phyloP scores from a whole-genome alignment of 1,139 yeast genomes.

The Geotrichum restrictum region DNA sequence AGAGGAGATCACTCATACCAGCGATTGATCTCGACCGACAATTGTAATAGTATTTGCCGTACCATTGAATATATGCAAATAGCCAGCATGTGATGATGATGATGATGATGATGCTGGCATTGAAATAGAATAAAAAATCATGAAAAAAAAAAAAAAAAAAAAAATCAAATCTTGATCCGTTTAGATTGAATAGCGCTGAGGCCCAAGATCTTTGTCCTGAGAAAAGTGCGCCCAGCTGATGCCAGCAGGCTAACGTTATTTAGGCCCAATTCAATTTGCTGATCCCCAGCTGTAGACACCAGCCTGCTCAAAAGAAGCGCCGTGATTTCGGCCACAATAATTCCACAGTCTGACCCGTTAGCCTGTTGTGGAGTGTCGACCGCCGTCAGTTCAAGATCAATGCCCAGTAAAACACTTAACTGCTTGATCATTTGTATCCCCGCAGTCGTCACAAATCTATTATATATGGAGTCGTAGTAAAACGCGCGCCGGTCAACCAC shows the following conservation, averaged over 20 bases:
- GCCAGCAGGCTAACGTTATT: constrained; percentile 41
- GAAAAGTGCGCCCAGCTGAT: constrained; percentile 45
- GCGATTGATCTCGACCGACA: no score
- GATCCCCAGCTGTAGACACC: constrained; percentile 29
- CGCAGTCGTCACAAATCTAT: constrained; percentile 40
- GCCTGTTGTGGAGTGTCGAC: constrained; percentile 65
- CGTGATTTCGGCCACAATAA: constrained; percentile 54
- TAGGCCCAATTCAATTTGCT: constrained; percentile 36
- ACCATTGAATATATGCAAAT: no score
- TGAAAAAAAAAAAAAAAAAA: no score
- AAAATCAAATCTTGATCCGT: constrained; percentile 1
- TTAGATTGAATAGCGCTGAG: constrained; percentile 18
- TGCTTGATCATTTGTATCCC: constrained; percentile 34
- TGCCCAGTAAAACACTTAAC: constrained; percentile 35
- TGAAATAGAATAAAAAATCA: not conserved
- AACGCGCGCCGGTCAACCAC: constrained; percentile 41
- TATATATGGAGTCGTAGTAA: constrained; percentile 47
- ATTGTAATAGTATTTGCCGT: no score
- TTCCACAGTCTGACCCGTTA: constrained; percentile 77
- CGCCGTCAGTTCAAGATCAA: constrained; percentile 24
- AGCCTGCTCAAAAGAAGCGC: constrained; percentile 43
- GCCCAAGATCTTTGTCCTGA: constrained; percentile 39
- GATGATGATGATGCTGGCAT: no score
- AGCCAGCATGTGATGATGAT: no score
- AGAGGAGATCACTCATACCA: no score